Conservation (phyloP, 805 yeast genomes). For the Lipomyces chichibuensis region DNA sequence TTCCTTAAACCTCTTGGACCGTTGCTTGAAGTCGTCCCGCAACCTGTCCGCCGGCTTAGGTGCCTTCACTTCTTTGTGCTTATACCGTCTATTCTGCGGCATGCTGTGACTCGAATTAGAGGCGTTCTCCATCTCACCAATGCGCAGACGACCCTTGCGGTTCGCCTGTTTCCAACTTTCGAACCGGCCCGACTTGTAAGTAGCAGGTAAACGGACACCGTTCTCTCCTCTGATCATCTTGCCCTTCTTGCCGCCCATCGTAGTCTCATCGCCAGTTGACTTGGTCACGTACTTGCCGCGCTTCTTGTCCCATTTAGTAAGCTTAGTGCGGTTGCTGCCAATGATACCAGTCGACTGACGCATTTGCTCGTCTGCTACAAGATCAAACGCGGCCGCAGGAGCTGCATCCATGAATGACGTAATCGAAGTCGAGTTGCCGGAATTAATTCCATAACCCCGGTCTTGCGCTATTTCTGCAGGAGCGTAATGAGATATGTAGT, state of each 20-base stretch:
- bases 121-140: slow-evolving; percentile 45
- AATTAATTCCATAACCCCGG: slow-evolving; percentile 60
- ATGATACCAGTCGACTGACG: slow-evolving; percentile 23
- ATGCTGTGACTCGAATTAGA: slow-evolving; percentile 34
- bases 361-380: slow-evolving; percentile 64
- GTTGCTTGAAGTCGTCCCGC: slow-evolving; percentile 82
- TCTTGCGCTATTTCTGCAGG: slow-evolving; percentile 80
- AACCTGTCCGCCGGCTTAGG: slow-evolving; percentile 90
- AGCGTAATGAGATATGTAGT: slow-evolving; percentile 86
- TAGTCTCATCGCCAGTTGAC: slow-evolving; percentile 26
- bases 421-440: slow-evolving; percentile 32
- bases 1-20: slow-evolving; percentile 76
- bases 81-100: slow-evolving; percentile 49
- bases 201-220: slow-evolving; percentile 90
- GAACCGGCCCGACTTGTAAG: slow-evolving; percentile 85
- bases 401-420: slow-evolving; percentile 82
- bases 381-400: slow-evolving; percentile 80
- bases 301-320: slow-evolving; percentile 60
- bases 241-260: slow-evolving; percentile 34
- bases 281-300: slow-evolving; percentile 47
- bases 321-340: slow-evolving; percentile 32
- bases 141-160: slow-evolving; percentile 40
- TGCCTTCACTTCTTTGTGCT: slow-evolving; percentile 73
- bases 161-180: slow-evolving; percentile 75
- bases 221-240: slow-evolving; percentile 92